Evolutionary conservation across 2,329 filamentous ascomycete species (phyloP), one percentile per base, ranked within the genome.

Genomic region (Colletotrichum melonis): DNA sequence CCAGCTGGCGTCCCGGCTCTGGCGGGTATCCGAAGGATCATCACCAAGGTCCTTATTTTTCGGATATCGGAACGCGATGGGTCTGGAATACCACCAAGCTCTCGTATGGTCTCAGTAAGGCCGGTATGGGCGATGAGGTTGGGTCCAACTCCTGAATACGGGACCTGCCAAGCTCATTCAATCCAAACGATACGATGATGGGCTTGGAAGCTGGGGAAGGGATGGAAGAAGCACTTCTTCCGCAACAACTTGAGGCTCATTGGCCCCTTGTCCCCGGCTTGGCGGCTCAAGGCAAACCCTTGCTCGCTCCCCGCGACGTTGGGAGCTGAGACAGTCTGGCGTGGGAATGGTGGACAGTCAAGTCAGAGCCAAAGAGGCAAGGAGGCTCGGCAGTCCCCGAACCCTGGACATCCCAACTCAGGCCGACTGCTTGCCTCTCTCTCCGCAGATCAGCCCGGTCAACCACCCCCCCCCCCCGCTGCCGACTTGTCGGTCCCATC

Each of bases 161-260:
- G 58, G 24, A 24, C 59, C 59, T 73, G 67, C 70, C 67, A 70
- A 60, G 60, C 60, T 55, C 32, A 0, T 73, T 56, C 55, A 71
- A 70, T 71, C 67, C 71, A 70, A 71, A 73, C 67, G 67, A 73
- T 70, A 65, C 67, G 67, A 70, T 73, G 71, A 73, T 70, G 49
- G 71, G 67, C 35, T 66, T 60, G 38, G 66, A 46, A 65, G 30
- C 49, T 62, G 67, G 67, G 69, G 71, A 62, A 73, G 49, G 56
- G 60, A 71, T 62, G 71, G 67, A 71, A 69, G 67, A 71, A 71
- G 35, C 67, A 65, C 70, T 52, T 60, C 26, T 55, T 55, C 55
- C 35, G 49, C 70, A 28, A 22, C 67, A 38, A 22, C 56, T 62
- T 60, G 60, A 71, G 60, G 60, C 56, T 71, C 56, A 52, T 16